Conservation (phyloP, 2,329 filamentous ascomycete genomes). For the Penicillium sp. region DNA sequence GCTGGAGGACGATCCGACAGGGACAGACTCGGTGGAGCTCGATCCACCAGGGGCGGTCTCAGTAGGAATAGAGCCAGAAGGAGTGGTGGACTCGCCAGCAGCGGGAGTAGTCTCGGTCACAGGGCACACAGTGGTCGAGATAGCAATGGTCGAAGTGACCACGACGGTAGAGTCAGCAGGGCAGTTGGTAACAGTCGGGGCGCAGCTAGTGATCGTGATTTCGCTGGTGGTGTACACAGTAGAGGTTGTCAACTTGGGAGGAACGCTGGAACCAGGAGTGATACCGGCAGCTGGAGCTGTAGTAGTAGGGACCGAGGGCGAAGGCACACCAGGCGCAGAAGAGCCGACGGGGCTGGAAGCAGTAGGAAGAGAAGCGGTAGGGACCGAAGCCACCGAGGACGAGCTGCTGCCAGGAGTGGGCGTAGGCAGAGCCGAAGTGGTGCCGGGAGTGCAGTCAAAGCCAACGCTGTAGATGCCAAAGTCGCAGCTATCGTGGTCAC, state of each 20-base stretch:
- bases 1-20: conserved; percentile 3
- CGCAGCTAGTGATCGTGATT: conserved; percentile 47
- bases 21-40: neutral
- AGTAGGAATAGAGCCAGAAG: conserved; percentile 7
- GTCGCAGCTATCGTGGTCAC: conserved; percentile 64
- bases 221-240: conserved; percentile 44
- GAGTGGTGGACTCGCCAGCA: conserved; percentile 9
- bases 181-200: conserved; percentile 52
- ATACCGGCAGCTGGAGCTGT: neutral
- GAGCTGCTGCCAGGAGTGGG: conserved; percentile 15
- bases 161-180: conserved; percentile 55
- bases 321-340: conserved; percentile 14
- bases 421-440: conserved; percentile 28
- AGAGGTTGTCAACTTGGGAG: conserved; percentile 39
- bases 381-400: conserved; percentile 12
- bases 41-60: conserved; percentile 5
- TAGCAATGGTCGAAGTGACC: conserved; percentile 58
- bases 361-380: conserved; percentile 19
- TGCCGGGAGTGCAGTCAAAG: conserved; percentile 36
- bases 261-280: conserved; percentile 15
- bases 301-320: conserved; percentile 13
- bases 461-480: conserved; percentile 57
- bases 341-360: conserved; percentile 18
- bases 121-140: conserved; percentile 65
- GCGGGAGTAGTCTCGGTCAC: conserved; percentile 37